phyloP scores from a whole-genome alignment of 306 rosid species.

The Casuarina cunninghamiana region DNA sequence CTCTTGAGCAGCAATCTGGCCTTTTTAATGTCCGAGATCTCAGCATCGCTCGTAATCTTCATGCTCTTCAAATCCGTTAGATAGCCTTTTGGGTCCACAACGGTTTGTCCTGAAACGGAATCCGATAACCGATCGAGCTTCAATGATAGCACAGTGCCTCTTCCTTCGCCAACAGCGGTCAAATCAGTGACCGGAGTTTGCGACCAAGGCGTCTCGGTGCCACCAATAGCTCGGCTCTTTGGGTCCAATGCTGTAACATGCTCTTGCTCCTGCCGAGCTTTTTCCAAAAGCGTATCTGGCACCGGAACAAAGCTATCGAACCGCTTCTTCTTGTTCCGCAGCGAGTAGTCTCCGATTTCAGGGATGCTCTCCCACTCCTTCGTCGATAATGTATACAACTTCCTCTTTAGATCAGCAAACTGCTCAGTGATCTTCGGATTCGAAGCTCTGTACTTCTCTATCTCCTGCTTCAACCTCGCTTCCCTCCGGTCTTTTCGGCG shows the following conservation, averaged over 20 bases:
- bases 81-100: slow-evolving; percentile 82
- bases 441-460: slow-evolving; percentile 83
- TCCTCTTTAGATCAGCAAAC: slow-evolving; percentile 78
- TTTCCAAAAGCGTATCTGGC: slow-evolving; percentile 85
- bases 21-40: slow-evolving; percentile 83
- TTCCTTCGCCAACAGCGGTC: slow-evolving; percentile 92
- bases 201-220: slow-evolving; percentile 79
- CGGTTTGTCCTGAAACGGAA: slow-evolving; percentile 76
- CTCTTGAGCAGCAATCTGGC: slow-evolving; percentile 83
- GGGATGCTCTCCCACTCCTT: slow-evolving; percentile 84
- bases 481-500: slow-evolving; percentile 89
- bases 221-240: slow-evolving; percentile 67
- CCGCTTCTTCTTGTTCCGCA: slow-evolving; percentile 79
- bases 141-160: slow-evolving; percentile 80
- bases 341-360: slow-evolving; percentile 79
- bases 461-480: slow-evolving; percentile 86
- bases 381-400: slow-evolving; percentile 56
- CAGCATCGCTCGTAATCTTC: slow-evolving; percentile 90
- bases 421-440: slow-evolving; percentile 87
- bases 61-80: slow-evolving; percentile 77
- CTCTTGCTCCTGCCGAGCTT: slow-evolving; percentile 89
- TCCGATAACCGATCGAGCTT: slow-evolving; percentile 80
- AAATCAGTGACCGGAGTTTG: slow-evolving; percentile 92
- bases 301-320: slow-evolving; percentile 90
- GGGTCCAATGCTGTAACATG: slow-evolving; percentile 89